Evolutionary conservation across 2,329 filamentous ascomycete species (phyloP), one percentile per base, ranked within the genome.

Genomic region (Knoxdaviesia proteae): DNA sequence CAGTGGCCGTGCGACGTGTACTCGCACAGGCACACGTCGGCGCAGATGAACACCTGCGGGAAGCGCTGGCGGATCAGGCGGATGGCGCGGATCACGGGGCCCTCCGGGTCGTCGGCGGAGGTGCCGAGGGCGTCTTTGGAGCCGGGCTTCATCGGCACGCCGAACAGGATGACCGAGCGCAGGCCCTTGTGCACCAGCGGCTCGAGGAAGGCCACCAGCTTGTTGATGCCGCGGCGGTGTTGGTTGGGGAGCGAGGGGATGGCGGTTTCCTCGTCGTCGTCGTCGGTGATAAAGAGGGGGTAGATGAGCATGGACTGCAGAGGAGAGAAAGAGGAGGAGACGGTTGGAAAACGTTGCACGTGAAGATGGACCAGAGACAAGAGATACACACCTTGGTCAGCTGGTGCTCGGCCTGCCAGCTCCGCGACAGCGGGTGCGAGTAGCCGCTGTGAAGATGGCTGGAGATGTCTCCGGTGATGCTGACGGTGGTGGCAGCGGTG

Each of bases 1-100:
- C 90, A 98, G 65, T 98, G 90, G 38, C 90, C 90, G 59, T 98
- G 90, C 6, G 83, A 90, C 1, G 90, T 98, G 64, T 98, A 98
- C 62, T 98, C 90, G 71, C 90, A 98, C 6, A 98, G 78, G 56
- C 90, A 96, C 45, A 98, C 90, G 57, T 98, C 90, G 46, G 80
- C 77, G 50, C 80, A 78, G 52, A 98, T 84, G 64, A 92, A 96
- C 46, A 98, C 71, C 47, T 84, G 77, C 2, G 90, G 90, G 61
- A 94, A 96, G 36, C 77, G 70, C 49, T 82, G 74, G 51, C 84
- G 80, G 45, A 98, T 69, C 32, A 94, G 70, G 41, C 80, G 80
- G 55, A 96, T 94, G 40, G 75, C 72, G 53, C 77, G 76, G 52
- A 96, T 92, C 42, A 96, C 90, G 11, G 90, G 90, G 35, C 90